Base-by-base conservation (phyloP, 2,329 filamentous ascomycete species). In the Aspergillus ochraceoroseus region DNA sequence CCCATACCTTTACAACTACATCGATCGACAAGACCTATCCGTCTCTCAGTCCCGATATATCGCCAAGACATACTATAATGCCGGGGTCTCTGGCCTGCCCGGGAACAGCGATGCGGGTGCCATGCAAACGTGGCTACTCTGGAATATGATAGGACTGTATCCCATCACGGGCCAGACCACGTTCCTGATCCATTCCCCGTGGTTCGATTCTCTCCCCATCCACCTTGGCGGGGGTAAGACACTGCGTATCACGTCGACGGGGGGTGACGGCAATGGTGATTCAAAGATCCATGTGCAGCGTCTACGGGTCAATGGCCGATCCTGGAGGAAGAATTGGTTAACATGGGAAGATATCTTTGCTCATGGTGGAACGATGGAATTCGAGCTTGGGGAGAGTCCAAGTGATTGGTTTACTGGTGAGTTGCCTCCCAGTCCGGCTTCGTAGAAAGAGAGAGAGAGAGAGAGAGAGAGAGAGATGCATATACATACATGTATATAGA, bases 41-140 rank as follows among this genome's bases (percentile, higher is more conserved):
- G 80, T 85, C 12, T 57, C 72, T 41, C 72, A 74, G 46, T 77
- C 75, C 30, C 75, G 82, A 34, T 66, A 65, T 38, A 68, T 82
- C 31, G 80, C 80, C 19, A 76, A 78, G 48, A 62, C 66, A 9
- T 79, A 76, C 62, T 85, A 83, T 62, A 68, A 66, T 33, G 67
- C 74, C 1, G 73, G 73, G 0, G 66, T 69, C 0, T 55, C 54
- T 5, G 82, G 83, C 0, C 67, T 86, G 0, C 82, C 82, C 0
- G 83, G 83, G 0, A 85, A 86, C 59, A 79, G 75, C 30, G 83
- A 86, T 57, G 80, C 80, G 1, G 83, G 83, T 5, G 79, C 82
- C 9, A 85, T 86, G 81, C 80, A 86, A 56, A 79, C 75, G 5
- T 84, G 80, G 76, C 61, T 83, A 2, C 62, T 83, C 6, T 85